Percentiles rank a stretch among this genome's conserved stretches.
Evolutionary conservation across 352 stramenopile species (phyloP).

Genomic region (Globisporangium nunn): DNA sequence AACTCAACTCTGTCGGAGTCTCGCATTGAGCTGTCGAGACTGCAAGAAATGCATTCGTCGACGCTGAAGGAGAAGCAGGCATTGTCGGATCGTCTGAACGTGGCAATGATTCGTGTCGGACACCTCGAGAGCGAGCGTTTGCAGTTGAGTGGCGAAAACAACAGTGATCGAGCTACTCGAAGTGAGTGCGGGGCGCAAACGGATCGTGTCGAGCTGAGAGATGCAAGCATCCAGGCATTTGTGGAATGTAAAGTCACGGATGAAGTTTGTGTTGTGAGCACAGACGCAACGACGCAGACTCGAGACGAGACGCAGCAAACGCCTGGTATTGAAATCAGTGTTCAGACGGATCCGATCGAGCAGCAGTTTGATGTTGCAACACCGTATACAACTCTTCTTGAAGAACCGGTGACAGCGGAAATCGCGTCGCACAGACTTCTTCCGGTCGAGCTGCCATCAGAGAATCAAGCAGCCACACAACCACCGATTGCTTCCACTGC

Average conservation of each 20-base stretch:
- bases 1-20: slow-evolving; percentile 32
- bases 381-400: too few relatives aligned
- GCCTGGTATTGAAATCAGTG: not conserved
- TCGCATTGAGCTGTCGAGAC: slow-evolving; percentile 34
- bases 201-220: not conserved
- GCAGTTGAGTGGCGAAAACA: slow-evolving; percentile 1
- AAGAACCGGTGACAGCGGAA: not conserved
- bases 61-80: slow-evolving; percentile 42
- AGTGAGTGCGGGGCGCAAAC: slow-evolving; percentile 15
- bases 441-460: not conserved
- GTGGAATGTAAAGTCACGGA: not conserved
- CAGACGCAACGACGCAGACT: slow-evolving; percentile 2
- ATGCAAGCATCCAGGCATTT: slow-evolving; percentile 8
- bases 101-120: slow-evolving; percentile 11
- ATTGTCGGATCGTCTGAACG: slow-evolving; percentile 27
- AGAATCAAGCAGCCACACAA: too few relatives aligned
- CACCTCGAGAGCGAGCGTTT: slow-evolving; percentile 15
- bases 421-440: not conserved
- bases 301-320: not conserved
- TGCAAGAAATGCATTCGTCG: slow-evolving; percentile 31
- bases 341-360: slow-evolving; percentile 2
- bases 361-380: not conserved
- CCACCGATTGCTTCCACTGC: not conserved
- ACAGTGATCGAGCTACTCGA: slow-evolving; percentile 4
- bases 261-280: not conserved